Base-by-base conservation (phyloP, 345 rosid genomes). In the Eucalyptus cloeziana region DNA sequence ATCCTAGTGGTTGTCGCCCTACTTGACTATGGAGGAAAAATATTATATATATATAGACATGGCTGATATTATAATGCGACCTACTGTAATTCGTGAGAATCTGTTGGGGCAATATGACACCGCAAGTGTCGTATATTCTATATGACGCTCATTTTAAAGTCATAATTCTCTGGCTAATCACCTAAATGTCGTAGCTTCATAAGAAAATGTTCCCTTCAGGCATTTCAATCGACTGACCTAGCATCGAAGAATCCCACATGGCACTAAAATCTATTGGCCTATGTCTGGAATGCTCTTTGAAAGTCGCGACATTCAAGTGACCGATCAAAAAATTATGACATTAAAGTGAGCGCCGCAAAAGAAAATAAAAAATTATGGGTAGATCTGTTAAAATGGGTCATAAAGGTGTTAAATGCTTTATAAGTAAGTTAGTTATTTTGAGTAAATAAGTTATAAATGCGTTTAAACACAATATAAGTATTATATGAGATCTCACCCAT, bases 31-130 rank as follows among this genome's bases (percentile, higher is more conserved):
- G 7, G 8, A 13, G 43, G 24, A 21, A 40, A 6, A 21, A 76
- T 21, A 76, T 19, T 40, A 40, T 40, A 69, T 69, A 69, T 37
- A 40, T 2, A 37, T 3, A 10, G 24, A 64, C 62, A 64, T 5
- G 47, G 24, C 1, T 11, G 13, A 37, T 37, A 21, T 22, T 76
- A 21, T 76, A 40, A 40, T 22, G 27, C 5, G 47, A 40, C 45
- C 11, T 5, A 33, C 17, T 21, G 80, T 21, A 69, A 40, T 8
- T 33, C 21, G 13, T 37, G 25, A 37, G 24, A 71, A 37, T 71
- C 12, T 19, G 7, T 69, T 21, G 1, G 1, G 25, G 81, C 2
- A 10, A 71, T 2, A 19, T 0, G 13, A 37, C 14, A 19, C 0
- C 2, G 0, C 13, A 8, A 71, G 44, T 3, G 81, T 4, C 7